These are phyloP conservation scores for Turnera subulata DNA, from an alignment of 345 rosid genomes.

Conservation along the genomic window DNA sequence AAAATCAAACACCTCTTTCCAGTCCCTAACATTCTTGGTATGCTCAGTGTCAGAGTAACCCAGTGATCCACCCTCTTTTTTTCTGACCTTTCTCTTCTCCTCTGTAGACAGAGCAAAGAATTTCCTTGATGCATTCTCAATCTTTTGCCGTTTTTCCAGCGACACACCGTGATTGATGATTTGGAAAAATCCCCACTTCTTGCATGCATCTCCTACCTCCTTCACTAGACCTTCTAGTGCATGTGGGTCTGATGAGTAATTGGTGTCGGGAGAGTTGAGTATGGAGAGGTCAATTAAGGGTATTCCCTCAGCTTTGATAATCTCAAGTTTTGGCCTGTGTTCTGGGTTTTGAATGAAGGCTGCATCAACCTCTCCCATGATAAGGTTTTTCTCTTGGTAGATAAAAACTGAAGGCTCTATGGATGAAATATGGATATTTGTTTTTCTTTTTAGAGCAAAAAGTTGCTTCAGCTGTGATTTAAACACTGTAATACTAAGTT, in stretches of 20 bases:
- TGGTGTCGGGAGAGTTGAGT: background rate
- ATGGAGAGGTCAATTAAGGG: conserved; percentile 35
- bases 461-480: no score
- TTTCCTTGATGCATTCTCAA: conserved; percentile 16
- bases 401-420: no score
- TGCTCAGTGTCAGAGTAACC: conserved; percentile 42
- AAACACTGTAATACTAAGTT: no score
- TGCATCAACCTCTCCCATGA: conserved; percentile 23
- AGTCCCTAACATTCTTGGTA: conserved; percentile 51
- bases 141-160: conserved; percentile 10
- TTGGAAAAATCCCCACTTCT: conserved; percentile 39
- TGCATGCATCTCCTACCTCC: conserved; percentile 34
- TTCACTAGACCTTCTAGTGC: conserved; percentile 18
- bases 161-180: conserved; percentile 47
- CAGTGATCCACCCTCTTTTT: conserved; percentile 17
- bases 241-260: background rate
- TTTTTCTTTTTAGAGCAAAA: no score
- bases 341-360: conserved; percentile 31
- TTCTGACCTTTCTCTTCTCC: conserved; percentile 37
- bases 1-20: conserved; percentile 50
- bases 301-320: conserved; percentile 24
- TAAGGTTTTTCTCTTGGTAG: background rate
- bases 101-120: conserved; percentile 28
- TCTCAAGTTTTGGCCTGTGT: conserved; percentile 29
- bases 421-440: no score